These are phyloP conservation scores for Mycena filopes DNA, from an alignment of 768 basidiomycete species.

Conservation along the genomic window DNA sequence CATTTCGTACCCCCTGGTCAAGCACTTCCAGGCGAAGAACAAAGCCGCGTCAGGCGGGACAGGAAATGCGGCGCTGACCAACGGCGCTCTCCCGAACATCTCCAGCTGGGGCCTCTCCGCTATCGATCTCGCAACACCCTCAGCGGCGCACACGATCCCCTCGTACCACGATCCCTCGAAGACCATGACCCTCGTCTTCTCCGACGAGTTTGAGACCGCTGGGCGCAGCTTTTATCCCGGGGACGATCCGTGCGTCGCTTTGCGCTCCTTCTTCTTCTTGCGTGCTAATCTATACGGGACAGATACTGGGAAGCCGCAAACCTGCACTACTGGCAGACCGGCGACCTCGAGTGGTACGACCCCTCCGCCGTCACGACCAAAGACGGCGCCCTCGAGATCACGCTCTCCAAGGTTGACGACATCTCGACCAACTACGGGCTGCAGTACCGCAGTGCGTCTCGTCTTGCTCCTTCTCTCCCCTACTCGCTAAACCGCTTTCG, in stretches of 20 bases:
- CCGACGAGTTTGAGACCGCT: slow-evolving; percentile 83
- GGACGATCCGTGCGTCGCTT: slow-evolving; percentile 89
- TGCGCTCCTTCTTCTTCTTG: slow-evolving; percentile 83
- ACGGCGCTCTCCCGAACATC: slow-evolving; percentile 26
- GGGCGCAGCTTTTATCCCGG: slow-evolving; percentile 84
- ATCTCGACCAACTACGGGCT: slow-evolving; percentile 47
- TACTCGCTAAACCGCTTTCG: slow-evolving; percentile 1
- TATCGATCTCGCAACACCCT: slow-evolving; percentile 66
- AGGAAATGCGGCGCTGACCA: slow-evolving; percentile 15
- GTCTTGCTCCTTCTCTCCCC: not conserved
- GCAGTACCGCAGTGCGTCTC: slow-evolving; percentile 42
- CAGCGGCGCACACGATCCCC: slow-evolving; percentile 56
- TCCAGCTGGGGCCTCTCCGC: slow-evolving; percentile 23
- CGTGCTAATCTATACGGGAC: slow-evolving; percentile 63
- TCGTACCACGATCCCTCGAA: slow-evolving; percentile 28
- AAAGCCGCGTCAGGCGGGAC: not conserved
- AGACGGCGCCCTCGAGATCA: slow-evolving; percentile 71
- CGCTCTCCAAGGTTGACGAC: slow-evolving; percentile 77
- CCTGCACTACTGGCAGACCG: slow-evolving; percentile 82
- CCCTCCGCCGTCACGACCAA: slow-evolving; percentile 78
- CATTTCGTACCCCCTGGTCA: slow-evolving; percentile 19
- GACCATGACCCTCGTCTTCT: slow-evolving; percentile 71
- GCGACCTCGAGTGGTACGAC: slow-evolving; percentile 87
- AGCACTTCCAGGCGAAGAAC: slow-evolving; percentile 11
- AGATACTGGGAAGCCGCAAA: slow-evolving; percentile 81